Conservation (phyloP, 768 basidiomycete genomes). For the Termitomyces sp. region DNA sequence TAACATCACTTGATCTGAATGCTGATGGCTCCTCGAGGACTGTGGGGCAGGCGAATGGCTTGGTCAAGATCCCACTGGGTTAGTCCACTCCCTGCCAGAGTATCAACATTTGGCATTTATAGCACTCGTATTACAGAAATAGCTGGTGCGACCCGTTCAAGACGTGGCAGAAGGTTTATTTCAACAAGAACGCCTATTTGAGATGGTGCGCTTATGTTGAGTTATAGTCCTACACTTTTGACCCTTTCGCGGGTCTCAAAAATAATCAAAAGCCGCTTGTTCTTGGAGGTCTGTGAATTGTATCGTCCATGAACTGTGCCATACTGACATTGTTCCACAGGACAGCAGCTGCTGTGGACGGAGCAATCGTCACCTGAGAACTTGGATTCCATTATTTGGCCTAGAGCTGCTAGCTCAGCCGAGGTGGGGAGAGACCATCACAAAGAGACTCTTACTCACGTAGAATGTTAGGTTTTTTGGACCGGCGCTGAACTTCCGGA, state of each 20-base stretch:
- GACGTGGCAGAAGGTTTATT: slow-evolving; percentile 66
- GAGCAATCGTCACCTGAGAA: slow-evolving; percentile 73
- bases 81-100: slow-evolving; percentile 10
- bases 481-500: slow-evolving; percentile 47
- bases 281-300: slow-evolving; percentile 54
- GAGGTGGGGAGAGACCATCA: slow-evolving; percentile 36
- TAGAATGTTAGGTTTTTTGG: slow-evolving; percentile 56
- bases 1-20: neutral
- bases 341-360: slow-evolving; percentile 70
- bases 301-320: neutral
- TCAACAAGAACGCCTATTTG: no score
- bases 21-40: slow-evolving; percentile 37
- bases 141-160: slow-evolving; percentile 82
- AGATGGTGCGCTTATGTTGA: neutral
- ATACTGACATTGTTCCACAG: slow-evolving; percentile 25
- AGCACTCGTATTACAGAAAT: slow-evolving; percentile 32
- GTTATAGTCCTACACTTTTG: slow-evolving; percentile 59
- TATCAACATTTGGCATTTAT: neutral
- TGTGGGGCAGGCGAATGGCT: slow-evolving; percentile 75
- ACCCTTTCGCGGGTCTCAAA: slow-evolving; percentile 61
- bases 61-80: slow-evolving; percentile 46
- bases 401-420: slow-evolving; percentile 66
- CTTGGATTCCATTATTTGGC: slow-evolving; percentile 71
- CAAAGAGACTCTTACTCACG: neutral
- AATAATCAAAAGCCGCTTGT: slow-evolving; percentile 50